phyloP scores from a whole-genome alignment of 1,284 basidiomycete species.

The Microbotryum silenes-acaulis region DNA sequence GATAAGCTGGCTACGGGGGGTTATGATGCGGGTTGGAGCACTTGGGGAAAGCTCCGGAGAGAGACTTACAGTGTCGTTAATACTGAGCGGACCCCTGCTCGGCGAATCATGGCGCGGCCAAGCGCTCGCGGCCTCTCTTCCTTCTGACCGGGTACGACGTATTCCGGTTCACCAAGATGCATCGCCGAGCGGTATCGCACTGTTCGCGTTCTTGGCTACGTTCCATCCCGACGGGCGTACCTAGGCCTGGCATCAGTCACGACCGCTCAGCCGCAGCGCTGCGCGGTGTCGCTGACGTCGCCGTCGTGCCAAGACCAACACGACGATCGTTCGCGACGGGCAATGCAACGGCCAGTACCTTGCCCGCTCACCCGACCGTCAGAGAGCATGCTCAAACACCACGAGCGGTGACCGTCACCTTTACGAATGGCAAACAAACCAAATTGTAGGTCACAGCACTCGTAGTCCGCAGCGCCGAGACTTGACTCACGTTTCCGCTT shows the following conservation, averaged over 20 bases:
- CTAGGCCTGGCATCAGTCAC: background rate
- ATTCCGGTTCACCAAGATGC: no score
- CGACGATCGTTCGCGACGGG: background rate
- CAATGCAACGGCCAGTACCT: background rate
- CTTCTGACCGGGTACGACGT: no score
- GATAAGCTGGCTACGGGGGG: no score
- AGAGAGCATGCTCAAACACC: background rate
- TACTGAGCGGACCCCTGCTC: background rate
- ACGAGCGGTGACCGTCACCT: background rate
- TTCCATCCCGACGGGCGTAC: background rate
- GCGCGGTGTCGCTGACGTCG: background rate
- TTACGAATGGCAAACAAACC: constrained; percentile 4
- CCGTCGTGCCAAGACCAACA: background rate
- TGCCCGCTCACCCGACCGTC: background rate
- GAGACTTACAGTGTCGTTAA: no score
- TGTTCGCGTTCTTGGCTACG: no score
- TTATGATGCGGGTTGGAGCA: background rate
- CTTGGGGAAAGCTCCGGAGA: no score
- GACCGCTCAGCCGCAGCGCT: background rate
- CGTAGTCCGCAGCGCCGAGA: no score
- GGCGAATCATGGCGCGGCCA: background rate
- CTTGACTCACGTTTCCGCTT: no score
- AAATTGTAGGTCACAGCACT: constrained; percentile 1
- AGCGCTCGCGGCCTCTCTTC: background rate
- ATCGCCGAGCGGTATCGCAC: no score